Percentiles rank a stretch among this genome's conserved stretches.
Conservation (phyloP, 345 rosid species). For the Citrus medica region DNA sequence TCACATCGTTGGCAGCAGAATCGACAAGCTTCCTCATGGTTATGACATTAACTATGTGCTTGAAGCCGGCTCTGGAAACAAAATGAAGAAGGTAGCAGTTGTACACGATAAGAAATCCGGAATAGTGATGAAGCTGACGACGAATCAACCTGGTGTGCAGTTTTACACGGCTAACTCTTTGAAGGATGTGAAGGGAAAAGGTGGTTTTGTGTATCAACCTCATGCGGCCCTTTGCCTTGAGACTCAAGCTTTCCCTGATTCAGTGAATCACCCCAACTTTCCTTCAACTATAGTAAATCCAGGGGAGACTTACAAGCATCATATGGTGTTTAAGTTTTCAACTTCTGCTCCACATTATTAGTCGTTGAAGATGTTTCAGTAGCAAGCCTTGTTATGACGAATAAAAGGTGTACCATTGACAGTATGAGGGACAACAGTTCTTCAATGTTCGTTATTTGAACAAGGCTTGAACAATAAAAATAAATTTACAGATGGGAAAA, state of each 20-base stretch:
- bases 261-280: slow-evolving; percentile 68
- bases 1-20: slow-evolving; percentile 44
- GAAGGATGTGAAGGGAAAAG: slow-evolving; percentile 60
- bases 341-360: slow-evolving; percentile 3
- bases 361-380: not conserved
- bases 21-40: slow-evolving; percentile 52
- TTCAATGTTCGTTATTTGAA: not conserved
- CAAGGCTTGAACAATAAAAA: not conserved
- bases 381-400: not conserved
- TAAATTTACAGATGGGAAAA: not conserved
- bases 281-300: slow-evolving; percentile 66
- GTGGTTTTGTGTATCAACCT: slow-evolving; percentile 55
- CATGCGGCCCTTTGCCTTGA: slow-evolving; percentile 74
- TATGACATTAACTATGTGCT: slow-evolving; percentile 79
- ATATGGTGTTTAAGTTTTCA: slow-evolving; percentile 65
- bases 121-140: slow-evolving; percentile 58
- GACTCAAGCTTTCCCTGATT: slow-evolving; percentile 83
- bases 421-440: not conserved
- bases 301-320: slow-evolving; percentile 55
- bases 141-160: slow-evolving; percentile 76
- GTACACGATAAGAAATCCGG: slow-evolving; percentile 66
- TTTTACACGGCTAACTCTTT: slow-evolving; percentile 64
- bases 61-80: slow-evolving; percentile 25
- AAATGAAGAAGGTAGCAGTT: slow-evolving; percentile 52
- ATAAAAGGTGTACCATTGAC: not conserved